Conservation (phyloP, 2,329 filamentous ascomycete genomes). For the Harringtonia aguacate region DNA sequence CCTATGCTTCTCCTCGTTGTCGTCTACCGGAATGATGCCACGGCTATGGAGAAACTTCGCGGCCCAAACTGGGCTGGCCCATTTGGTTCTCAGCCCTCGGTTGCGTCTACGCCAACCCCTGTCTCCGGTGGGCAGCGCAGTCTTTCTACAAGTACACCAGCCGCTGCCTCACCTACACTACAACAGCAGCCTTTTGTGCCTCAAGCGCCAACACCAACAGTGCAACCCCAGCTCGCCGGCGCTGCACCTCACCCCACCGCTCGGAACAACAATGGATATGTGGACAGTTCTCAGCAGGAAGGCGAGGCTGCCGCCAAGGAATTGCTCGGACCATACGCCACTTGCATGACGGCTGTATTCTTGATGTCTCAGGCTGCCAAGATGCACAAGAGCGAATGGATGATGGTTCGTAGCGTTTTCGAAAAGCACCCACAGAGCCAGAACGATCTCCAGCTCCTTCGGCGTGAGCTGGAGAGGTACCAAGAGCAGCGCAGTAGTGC, state of each 20-base stretch:
- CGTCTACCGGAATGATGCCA: constrained; percentile 59
- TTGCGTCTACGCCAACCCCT: constrained; percentile 18
- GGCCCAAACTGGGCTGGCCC: constrained; percentile 19
- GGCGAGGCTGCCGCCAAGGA: constrained; percentile 10
- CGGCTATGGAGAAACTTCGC: constrained; percentile 23
- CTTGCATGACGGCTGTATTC: constrained; percentile 56
- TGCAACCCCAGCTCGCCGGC: not conserved
- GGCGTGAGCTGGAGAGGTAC: constrained; percentile 39
- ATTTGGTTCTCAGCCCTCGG: constrained; percentile 19
- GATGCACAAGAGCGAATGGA: constrained; percentile 63
- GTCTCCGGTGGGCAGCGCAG: constrained; percentile 14
- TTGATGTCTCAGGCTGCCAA: constrained; percentile 57
- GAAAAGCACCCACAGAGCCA: constrained; percentile 54
- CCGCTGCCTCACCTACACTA: not conserved
- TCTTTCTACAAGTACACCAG: no score
- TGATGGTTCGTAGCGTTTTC: constrained; percentile 59
- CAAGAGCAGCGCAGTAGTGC: constrained; percentile 5
- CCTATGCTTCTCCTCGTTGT: constrained; percentile 76
- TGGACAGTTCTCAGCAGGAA: constrained; percentile 7
- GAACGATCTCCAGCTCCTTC: constrained; percentile 49
- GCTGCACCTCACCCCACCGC: not conserved
- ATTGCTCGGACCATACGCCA: constrained; percentile 41
- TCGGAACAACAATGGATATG: not conserved
- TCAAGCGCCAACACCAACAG: not conserved
- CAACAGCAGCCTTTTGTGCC: not conserved